A percentile compares a stretch with the other conserved stretches of the same genome.
These are phyloP conservation scores for Calonectria hongkongensis DNA, from an alignment of 2,329 filamentous ascomycete genomes.

Conservation along the genomic window DNA sequence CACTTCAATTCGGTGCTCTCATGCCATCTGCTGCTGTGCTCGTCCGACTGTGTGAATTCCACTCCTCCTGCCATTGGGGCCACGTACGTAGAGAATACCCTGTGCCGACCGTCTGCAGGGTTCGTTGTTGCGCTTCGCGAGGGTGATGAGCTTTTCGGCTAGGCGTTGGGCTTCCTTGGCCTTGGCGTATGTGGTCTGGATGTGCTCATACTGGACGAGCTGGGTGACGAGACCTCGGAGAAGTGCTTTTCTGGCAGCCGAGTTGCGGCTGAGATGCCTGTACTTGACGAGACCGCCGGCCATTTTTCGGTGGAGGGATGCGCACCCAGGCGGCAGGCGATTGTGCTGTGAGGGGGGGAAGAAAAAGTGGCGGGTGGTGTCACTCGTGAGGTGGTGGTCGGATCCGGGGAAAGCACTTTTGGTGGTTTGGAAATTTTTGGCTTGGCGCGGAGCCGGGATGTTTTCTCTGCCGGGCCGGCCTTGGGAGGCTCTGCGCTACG, in stretches of 20 bases:
- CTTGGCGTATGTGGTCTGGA: slow-evolving; percentile 96
- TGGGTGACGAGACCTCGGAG: slow-evolving; percentile 97
- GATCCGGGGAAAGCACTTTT: slow-evolving; percentile 46
- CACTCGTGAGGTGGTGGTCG: slow-evolving; percentile 37
- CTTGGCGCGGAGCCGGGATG: slow-evolving; percentile 55
- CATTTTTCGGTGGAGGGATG: slow-evolving; percentile 71
- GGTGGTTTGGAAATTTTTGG: slow-evolving; percentile 59
- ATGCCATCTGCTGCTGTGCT: slow-evolving; percentile 17
- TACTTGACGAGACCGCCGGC: slow-evolving; percentile 91
- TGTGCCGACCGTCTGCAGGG: slow-evolving; percentile 84
- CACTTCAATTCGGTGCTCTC: not conserved
- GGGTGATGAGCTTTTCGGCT: slow-evolving; percentile 94
- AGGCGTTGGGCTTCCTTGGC: slow-evolving; percentile 97
- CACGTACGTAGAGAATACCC: slow-evolving; percentile 88
- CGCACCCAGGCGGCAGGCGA: slow-evolving; percentile 19
- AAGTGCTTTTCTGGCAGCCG: slow-evolving; percentile 91
- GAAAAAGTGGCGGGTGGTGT: slow-evolving; percentile 31
- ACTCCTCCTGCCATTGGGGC: slow-evolving; percentile 32
- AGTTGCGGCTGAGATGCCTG: slow-evolving; percentile 89
- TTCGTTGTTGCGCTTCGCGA: slow-evolving; percentile 94
- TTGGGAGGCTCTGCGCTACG: slow-evolving; percentile 52
- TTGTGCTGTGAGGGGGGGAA: not conserved
- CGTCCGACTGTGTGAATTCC: slow-evolving; percentile 5
- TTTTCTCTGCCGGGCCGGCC: slow-evolving; percentile 51
- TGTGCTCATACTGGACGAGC: slow-evolving; percentile 93